phyloP scores from a whole-genome alignment of 2,329 filamentous ascomycete species.

The Ceratocystis diversiconidia region DNA sequence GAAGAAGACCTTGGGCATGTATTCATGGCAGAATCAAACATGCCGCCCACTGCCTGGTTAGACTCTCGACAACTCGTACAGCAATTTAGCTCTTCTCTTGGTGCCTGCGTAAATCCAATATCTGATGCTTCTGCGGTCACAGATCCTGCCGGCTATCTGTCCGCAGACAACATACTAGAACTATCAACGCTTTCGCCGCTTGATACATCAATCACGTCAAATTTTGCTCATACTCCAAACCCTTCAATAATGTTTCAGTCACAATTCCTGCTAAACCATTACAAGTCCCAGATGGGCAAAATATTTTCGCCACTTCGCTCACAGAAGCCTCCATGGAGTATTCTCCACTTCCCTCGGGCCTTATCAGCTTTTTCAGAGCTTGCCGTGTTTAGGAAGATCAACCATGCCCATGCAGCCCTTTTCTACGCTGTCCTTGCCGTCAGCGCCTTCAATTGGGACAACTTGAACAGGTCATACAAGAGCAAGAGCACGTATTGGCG shows the following conservation, averaged over 20 bases:
- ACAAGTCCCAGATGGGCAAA: slow-evolving; percentile 26
- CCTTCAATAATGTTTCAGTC: slow-evolving; percentile 3
- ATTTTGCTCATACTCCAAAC: not conserved
- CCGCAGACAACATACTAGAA: not conserved
- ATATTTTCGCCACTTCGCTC: slow-evolving; percentile 27
- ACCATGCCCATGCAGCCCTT: slow-evolving; percentile 26
- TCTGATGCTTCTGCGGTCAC: not conserved
- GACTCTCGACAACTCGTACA: not conserved
- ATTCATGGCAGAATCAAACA: not conserved
- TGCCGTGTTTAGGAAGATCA: slow-evolving; percentile 25
- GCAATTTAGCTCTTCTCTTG: not conserved
- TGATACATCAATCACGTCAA: not conserved
- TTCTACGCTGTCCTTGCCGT: slow-evolving; percentile 28
- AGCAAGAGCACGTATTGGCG: slow-evolving; percentile 4
- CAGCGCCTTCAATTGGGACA: slow-evolving; percentile 27
- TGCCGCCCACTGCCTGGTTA: not conserved
- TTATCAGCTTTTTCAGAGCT: slow-evolving; percentile 27
- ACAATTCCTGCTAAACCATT: slow-evolving; percentile 27
- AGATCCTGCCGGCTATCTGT: not conserved
- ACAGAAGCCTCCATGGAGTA: slow-evolving; percentile 30
- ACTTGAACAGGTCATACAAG: slow-evolving; percentile 21
- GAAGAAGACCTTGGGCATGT: not conserved
- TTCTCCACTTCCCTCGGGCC: slow-evolving; percentile 28
- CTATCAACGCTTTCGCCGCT: not conserved
- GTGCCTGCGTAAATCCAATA: not conserved